Base-by-base conservation (phyloP, 2,329 filamentous ascomycete species). In the Reticulascus tulasneorum region DNA sequence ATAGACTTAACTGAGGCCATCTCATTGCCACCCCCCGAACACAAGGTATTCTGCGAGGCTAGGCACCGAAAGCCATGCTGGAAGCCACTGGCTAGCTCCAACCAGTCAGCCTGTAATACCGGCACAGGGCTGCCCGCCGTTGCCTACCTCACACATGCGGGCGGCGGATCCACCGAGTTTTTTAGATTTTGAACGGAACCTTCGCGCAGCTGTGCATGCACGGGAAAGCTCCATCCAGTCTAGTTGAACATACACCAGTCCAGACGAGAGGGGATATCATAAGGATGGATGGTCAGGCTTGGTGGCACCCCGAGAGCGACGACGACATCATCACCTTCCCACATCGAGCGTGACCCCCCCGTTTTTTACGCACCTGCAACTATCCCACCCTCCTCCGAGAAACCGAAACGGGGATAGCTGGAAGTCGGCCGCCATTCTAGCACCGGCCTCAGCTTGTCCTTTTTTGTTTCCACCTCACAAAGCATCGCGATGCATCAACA, bases 401-500 rank as follows among this genome's bases (percentile, higher is more conserved):
- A 9, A n/a, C 23, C 23, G 23, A 24, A 24, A 9, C 23, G n/a
- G n/a, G n/a, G n/a, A n/a, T n/a, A n/a, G n/a, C n/a, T n/a, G n/a
- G n/a, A n/a, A n/a, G 19, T 24, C 13, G 20, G 28, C 28, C 28
- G 16, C 18, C 16, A 8, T 13, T 27, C 24, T n/a, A 19, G 10
- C 19, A 32, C 12, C 8, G 26, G 21, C 16, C 12, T 9, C 15
- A 20, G 13, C 16, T 22, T 19, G 20, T 23, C n/a, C 37, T 23
- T 38, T 23, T 28, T 15, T 23, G 29, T 16, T 19, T 17, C 13
- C 30, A 30, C 19, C 18, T 13, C 18, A 23, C 27, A 17, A 24
- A 22, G 9, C 45, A 50, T n/a, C n/a, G n/a, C 31, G 33, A 96
- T 96, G 90, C 89, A 96, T 77, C 90, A 94, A 66, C 86, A 90